Base-by-base conservation (phyloP, 2,329 filamentous ascomycete species). In the Corinectria fuckeliana region DNA sequence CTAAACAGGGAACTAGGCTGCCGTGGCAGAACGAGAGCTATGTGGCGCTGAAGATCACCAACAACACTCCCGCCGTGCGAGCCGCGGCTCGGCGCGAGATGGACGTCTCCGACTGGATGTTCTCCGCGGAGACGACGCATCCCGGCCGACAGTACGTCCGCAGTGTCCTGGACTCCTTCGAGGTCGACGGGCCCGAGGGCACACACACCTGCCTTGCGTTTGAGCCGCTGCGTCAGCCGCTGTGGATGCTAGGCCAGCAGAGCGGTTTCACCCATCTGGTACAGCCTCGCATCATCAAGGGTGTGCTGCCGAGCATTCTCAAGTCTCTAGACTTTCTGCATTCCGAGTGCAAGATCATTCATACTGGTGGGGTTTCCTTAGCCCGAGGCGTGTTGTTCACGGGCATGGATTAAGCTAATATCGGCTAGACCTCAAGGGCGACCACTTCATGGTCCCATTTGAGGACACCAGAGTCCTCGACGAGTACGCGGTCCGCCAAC, bases 241-340 rank as follows among this genome's bases (percentile, higher is more conserved):
- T 71, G 4, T 70, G 68, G 65, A 69, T 69, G 65, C 44, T 71
- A 13, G 65, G 67, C 6, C 68, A 66, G 56, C 66, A 68, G 47
- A 64, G 60, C 10, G 60, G 62, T 8, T 50, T 61, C 5, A 64
- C 48, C 20, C 61, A 57, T 18, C 38, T 65, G 9, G 61, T 69
- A 2, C 63, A 66, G n/a, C 62, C 67, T 14, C 64, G 60, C 5
- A 63, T 56, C 10, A 63, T 71, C 53, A 70, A 69, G 53, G 38
- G 66, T 0, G 41, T 69, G n/a, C 60, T 80, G 52, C 70, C 70
- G 49, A 67, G 70, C 54, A 71, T 81, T 53, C 73, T 80, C 11
- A 55, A 69, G 41, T 74, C 73, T 3, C 71, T 80, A 2, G 73
- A 80, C 38, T 79, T 77, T 61, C 71, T 80, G 5, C 77, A 80